Conservation (phyloP, 805 yeast species). For the Starmera amethionina region DNA sequence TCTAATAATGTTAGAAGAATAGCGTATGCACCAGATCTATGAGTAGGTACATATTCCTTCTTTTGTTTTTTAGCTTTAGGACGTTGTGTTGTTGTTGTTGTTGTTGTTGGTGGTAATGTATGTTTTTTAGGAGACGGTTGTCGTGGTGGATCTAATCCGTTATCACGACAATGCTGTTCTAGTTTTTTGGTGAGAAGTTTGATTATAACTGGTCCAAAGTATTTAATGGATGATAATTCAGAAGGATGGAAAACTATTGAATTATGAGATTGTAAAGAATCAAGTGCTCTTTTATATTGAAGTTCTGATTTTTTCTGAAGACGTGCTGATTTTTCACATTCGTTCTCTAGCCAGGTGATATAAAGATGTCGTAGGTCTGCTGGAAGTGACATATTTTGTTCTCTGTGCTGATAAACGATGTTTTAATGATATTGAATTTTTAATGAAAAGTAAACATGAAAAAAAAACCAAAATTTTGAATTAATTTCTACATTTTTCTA, state of each 20-base stretch:
- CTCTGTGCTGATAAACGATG: background rate
- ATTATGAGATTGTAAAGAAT: conserved; percentile 35
- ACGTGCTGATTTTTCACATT: conserved; percentile 30
- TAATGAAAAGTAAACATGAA: background rate
- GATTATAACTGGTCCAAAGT: conserved; percentile 66
- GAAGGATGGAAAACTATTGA: conserved; percentile 41
- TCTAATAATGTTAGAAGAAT: conserved; percentile 52
- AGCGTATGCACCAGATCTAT: conserved; percentile 80
- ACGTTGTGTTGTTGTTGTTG: conserved; percentile 1
- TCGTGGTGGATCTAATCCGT: conserved; percentile 22
- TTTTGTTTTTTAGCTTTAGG: conserved; percentile 10
- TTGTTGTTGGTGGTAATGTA: too few relatives aligned
- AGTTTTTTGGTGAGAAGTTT: conserved; percentile 37
- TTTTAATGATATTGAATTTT: background rate
- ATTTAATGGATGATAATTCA: conserved; percentile 50
- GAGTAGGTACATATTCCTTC: conserved; percentile 54
- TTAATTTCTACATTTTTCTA: too few relatives aligned
- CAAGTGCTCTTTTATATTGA: conserved; percentile 48
- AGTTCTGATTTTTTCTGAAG: conserved; percentile 46
- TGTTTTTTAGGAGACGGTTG: too few relatives aligned
- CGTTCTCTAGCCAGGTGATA: conserved; percentile 49
- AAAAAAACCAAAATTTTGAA: too few relatives aligned
- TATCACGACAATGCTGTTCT: conserved; percentile 43
- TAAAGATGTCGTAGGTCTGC: conserved; percentile 42
- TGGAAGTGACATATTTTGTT: conserved; percentile 28